Evolutionary conservation across 139 green algal genomes (phyloP), one percentile per base, ranked within the genome.

Genomic region (Coccomyxa sp.): DNA sequence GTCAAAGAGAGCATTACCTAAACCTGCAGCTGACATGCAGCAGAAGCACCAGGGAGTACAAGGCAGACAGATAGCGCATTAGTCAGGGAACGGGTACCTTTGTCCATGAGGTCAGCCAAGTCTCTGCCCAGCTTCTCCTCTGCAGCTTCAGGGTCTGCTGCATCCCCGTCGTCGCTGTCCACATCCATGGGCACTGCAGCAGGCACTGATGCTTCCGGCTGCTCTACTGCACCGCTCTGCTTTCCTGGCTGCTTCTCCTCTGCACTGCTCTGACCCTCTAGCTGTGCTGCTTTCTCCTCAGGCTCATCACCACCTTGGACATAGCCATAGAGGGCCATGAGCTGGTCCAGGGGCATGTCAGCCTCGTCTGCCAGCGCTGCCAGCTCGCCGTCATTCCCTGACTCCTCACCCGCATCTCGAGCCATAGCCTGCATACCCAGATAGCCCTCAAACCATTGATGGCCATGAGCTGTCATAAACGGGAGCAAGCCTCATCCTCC

Each of bases 271-370:
- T 22, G 4, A 8, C n/a, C 0, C n/a, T 35, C 7, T 44, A 33
- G n/a, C 5, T 16, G 41, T 72, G 50, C 4, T 35, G 55, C 68
- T 33, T 78, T 74, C 39, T 41, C 79, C 12, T 83, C 77, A 35
- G 35, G 73, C 18, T 50, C 37, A 27, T 55, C 73, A 36, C 12
- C 33, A 0, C 39, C 39, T 9, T 74, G 36, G 55, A 82, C 82
- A 70, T 83, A 85, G 39, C 86, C 86, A 81, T 94, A 98, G 35
- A 78, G 73, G 1, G 85, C 86, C 78, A 98, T 85, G 70, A 98
- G 81, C 84, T 97, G 75, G 70, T 98, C 95, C 1, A 98, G 74
- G 0, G 95, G 88, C 73, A 98, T 70, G 9, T 98, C 91, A 7
- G 87, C 88, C 71, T 98, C 95, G 2, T 83, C 84, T 39, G 84